Percentiles rank a stretch among this genome's conserved stretches.
phyloP scores from a whole-genome alignment of 2,329 filamentous ascomycete genomes.

The Fusarium nygamai region DNA sequence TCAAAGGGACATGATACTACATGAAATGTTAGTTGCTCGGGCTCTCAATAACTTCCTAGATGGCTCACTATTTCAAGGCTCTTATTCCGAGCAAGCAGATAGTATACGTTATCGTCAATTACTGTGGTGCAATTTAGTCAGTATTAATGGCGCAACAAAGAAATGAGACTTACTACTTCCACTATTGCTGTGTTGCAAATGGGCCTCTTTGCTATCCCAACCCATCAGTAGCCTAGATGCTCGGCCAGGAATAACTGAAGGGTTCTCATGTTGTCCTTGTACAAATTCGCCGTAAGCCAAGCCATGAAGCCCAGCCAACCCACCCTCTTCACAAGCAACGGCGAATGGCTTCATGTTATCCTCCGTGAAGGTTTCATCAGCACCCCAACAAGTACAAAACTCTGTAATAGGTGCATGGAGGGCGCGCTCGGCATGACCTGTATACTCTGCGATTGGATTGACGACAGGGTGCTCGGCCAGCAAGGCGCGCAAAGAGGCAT shows the following conservation, averaged over 20 bases:
- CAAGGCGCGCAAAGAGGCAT: slow-evolving; percentile 50
- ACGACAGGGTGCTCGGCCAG: slow-evolving; percentile 41
- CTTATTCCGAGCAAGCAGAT: slow-evolving; percentile 45
- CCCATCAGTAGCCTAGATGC: slow-evolving; percentile 50
- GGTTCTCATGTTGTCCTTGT: slow-evolving; percentile 43
- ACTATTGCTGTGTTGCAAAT: slow-evolving; percentile 47
- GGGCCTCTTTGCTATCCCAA: slow-evolving; percentile 53
- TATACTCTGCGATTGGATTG: slow-evolving; percentile 30
- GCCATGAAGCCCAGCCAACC: slow-evolving; percentile 46
- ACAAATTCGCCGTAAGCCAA: slow-evolving; percentile 48
- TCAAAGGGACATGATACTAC: slow-evolving; percentile 45
- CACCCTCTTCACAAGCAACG: slow-evolving; percentile 33
- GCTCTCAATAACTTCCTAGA: neutral
- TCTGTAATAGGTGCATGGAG: slow-evolving; percentile 52
- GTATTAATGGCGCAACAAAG: too few relatives aligned
- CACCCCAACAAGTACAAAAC: slow-evolving; percentile 49
- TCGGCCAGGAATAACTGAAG: slow-evolving; percentile 42
- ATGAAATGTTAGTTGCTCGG: slow-evolving; percentile 5
- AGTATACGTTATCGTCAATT: slow-evolving; percentile 50
- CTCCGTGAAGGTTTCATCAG: slow-evolving; percentile 46
- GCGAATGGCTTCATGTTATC: slow-evolving; percentile 46
- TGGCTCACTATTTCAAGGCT: slow-evolving; percentile 47
- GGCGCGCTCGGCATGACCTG: slow-evolving; percentile 38
- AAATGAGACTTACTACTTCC: slow-evolving; percentile 42
- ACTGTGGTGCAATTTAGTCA: slow-evolving; percentile 34